Percentiles rank a stretch among this genome's conserved stretches.
Conservation (phyloP, 805 yeast genomes). For the Candida loeiensis region DNA sequence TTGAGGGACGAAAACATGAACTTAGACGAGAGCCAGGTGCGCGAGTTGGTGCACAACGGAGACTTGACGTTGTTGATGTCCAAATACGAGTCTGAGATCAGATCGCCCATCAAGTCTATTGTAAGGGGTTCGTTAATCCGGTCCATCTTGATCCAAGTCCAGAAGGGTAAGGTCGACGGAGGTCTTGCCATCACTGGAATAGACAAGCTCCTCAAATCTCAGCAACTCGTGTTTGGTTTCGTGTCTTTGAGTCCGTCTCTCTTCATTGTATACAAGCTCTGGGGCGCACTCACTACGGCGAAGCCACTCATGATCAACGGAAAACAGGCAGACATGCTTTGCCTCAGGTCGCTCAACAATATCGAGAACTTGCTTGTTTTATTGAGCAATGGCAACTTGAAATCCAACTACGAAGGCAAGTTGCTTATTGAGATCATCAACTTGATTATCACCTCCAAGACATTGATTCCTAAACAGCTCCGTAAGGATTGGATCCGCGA, state of each 20-base stretch:
- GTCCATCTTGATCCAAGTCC: slow-evolving; percentile 84
- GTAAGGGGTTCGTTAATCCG: slow-evolving; percentile 71
- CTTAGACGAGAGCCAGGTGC: slow-evolving; percentile 29
- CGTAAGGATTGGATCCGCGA: slow-evolving; percentile 59
- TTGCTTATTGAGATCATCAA: slow-evolving; percentile 64
- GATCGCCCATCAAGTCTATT: slow-evolving; percentile 60
- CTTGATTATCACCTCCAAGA: slow-evolving; percentile 47
- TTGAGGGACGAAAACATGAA: slow-evolving; percentile 31
- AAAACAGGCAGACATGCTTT: slow-evolving; percentile 32
- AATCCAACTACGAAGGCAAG: slow-evolving; percentile 46
- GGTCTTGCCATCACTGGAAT: slow-evolving; percentile 87
- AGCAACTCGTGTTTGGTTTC: slow-evolving; percentile 89
- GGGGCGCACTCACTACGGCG: slow-evolving; percentile 34
- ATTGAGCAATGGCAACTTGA: slow-evolving; percentile 11
- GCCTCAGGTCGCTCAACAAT: slow-evolving; percentile 49
- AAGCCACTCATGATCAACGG: slow-evolving; percentile 30
- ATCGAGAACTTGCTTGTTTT: slow-evolving; percentile 50
- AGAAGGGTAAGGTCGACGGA: slow-evolving; percentile 94
- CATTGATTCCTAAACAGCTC: slow-evolving; percentile 49
- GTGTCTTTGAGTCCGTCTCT: slow-evolving; percentile 85
- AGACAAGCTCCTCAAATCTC: slow-evolving; percentile 83
- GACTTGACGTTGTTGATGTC: slow-evolving; percentile 77
- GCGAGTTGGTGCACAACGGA: slow-evolving; percentile 58
- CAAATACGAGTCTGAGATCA: slow-evolving; percentile 73
- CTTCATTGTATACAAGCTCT: slow-evolving; percentile 49